These are phyloP conservation scores for Alternaria brassicae DNA, from an alignment of 2,329 filamentous ascomycete species.

Conservation along the genomic window DNA sequence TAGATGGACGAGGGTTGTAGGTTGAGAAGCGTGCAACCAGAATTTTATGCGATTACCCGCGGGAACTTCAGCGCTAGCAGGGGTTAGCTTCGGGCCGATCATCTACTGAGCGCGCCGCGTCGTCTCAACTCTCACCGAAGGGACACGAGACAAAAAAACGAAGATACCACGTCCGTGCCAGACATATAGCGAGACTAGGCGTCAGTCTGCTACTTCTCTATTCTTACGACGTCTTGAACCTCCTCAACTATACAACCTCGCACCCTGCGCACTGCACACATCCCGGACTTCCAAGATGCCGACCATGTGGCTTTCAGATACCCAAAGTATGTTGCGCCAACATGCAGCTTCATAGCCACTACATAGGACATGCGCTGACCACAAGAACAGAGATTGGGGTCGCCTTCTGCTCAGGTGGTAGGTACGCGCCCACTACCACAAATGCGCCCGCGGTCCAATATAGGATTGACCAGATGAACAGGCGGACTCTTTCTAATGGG, in stretches of 20 bases:
- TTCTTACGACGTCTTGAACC: background rate
- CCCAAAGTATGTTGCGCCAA: slow-evolving; percentile 75
- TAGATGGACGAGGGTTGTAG: background rate
- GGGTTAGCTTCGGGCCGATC: slow-evolving; percentile 20
- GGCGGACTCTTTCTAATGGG: slow-evolving; percentile 94
- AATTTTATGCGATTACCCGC: slow-evolving; percentile 29
- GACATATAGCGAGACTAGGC: slow-evolving; percentile 9
- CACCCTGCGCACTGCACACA: slow-evolving; percentile 8
- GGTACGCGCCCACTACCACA: slow-evolving; percentile 53
- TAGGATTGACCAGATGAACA: slow-evolving; percentile 49
- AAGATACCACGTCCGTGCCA: slow-evolving; percentile 15
- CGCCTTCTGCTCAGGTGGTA: slow-evolving; percentile 97
- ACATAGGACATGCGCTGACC: slow-evolving; percentile 13
- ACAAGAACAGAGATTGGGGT: slow-evolving; percentile 81
- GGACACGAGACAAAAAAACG: slow-evolving; percentile 43
- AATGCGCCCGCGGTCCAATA: slow-evolving; percentile 23
- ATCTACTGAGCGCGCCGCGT: slow-evolving; percentile 23
- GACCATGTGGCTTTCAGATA: slow-evolving; percentile 95
- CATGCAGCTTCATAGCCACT: background rate
- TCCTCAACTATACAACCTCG: background rate
- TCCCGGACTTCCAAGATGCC: slow-evolving; percentile 61
- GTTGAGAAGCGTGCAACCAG: slow-evolving; percentile 7
- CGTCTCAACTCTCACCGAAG: slow-evolving; percentile 27
- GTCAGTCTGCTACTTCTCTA: slow-evolving; percentile 1
- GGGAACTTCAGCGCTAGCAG: slow-evolving; percentile 31